Base-by-base conservation (phyloP, 2,329 filamentous ascomycete genomes). In the Elsinoe batatas region DNA sequence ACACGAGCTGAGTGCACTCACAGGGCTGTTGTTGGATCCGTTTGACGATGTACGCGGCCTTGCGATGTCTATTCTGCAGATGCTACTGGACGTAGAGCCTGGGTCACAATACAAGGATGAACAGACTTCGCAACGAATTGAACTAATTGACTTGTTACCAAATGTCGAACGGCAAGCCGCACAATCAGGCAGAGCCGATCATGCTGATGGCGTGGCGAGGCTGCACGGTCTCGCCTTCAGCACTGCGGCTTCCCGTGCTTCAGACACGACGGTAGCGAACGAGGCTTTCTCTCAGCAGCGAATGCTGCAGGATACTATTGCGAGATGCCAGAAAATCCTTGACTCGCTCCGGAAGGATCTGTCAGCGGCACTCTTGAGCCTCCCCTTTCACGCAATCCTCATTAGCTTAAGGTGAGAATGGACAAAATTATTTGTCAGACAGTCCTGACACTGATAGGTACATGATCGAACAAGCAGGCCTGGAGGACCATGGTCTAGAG, bases 191-290 rank as follows among this genome's bases (percentile, higher is more conserved):
- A 80, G 93, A 58, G 91, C 90, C 11, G 91, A 97, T 66, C 88
- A 95, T 67, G 90, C 91, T 1, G 91, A 98, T 70, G 91, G 91
- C 8, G 84, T 93, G 47, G 91, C 91, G 33, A 83, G 88, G 54
- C 76, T 85, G 2, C 86, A 85, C 58, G 82, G 87, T 38, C 72
- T 95, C 13, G 68, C 89, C 3, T 88, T 84, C 56, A 61, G 5
- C 11, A 64, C 54, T 61, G 56, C n/a, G 40, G 33, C 17, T 22
- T 51, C 13, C 11, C 20, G 53, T 12, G 33, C 11, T 30, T n/a
- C 11, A n/a, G 30, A 5, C 13, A 12, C 13, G 6, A 3, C 18
- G 33, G 8, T 35, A 5, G 57, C 10, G 51, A 37, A 50, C 1
- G 71, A 68, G 67, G 70, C 65, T 65, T 54, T 61, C 40, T 70